These are phyloP conservation scores for Sclerotinia sclerotiorum DNA, from an alignment of 2,329 filamentous ascomycete genomes.

Conservation along the genomic window DNA sequence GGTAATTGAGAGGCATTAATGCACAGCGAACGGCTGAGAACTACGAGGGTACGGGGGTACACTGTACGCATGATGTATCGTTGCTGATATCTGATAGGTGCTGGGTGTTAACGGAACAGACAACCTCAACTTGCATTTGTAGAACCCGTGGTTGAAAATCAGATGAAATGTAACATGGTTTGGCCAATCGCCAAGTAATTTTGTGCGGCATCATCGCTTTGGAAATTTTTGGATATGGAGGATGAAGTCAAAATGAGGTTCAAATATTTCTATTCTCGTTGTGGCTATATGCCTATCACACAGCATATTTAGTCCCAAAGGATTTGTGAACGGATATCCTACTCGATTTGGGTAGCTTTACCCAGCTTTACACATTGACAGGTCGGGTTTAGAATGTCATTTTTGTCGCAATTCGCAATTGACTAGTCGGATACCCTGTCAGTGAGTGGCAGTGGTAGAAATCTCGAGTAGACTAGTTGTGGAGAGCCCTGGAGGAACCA, in stretches of 20 bases:
- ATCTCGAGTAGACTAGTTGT: constrained; percentile 5
- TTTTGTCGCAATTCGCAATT: constrained; percentile 4
- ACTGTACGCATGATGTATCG: constrained; percentile 18
- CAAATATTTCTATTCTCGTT: constrained; percentile 3
- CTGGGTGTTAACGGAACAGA: constrained; percentile 13
- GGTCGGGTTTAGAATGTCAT: not conserved
- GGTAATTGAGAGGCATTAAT: not conserved
- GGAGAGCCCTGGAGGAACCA: constrained; percentile 19
- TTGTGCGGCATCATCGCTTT: constrained; percentile 6
- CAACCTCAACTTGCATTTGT: not conserved
- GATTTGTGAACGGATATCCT: not conserved
- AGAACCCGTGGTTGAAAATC: constrained; percentile 6
- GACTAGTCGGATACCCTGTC: not conserved
- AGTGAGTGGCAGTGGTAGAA: not conserved
- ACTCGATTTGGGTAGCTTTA: not conserved
- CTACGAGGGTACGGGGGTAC: constrained; percentile 17
- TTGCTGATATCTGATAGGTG: constrained; percentile 1
- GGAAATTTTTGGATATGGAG: constrained; percentile 1
- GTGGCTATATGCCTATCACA: constrained; percentile 10
- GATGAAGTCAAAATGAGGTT: constrained; percentile 1
- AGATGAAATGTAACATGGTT: not conserved
- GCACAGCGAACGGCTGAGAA: not conserved
- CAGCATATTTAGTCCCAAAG: not conserved
- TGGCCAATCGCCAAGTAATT: not conserved
- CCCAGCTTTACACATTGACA: not conserved